Evolutionary conservation across 345 rosid genomes (phyloP), one percentile per base, ranked within the genome.

Genomic region (Mallotus nudiflorus): DNA sequence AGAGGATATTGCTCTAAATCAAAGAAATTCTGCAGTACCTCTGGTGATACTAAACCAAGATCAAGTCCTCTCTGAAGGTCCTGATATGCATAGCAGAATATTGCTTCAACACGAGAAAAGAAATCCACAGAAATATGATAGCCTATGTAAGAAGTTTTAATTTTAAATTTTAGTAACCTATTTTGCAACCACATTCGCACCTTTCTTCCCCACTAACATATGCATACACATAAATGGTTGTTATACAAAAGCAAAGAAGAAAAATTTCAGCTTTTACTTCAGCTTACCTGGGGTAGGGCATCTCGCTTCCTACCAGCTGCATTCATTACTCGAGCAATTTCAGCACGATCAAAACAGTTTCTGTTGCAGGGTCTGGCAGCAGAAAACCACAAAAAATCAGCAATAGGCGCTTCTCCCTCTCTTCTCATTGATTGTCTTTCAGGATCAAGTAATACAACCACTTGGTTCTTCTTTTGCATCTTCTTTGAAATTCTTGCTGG

Each of bases 11-110:
- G 84, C 82, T 93, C 97, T 70, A 93, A 79, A 80, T 89, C 93
- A 69, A 93, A 89, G 83, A 93, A 89, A 79, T 88, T 93, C 82
- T 93, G 97, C 72, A 93, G 88, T 31, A 85, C 96, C 77, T 93
- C 97, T 46, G 98, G 97, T 49, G 97, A 93, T 76, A 93, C 90
- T 58, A 93, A 68, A 54, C 97, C 98, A 82, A 91, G 98, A 77
- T 91, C 98, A 79, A 93, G 89, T 68, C 98, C 98, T 65, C 88
- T 85, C 72, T 88, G 98, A 72, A 93, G 88, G 77, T 93, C 98
- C 98, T 93, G 91, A 49, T 20, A 78, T 73, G 60, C 65, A 69
- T 62, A 53, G 73, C 29, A 67, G 25, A 42, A 72, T 25, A 25
- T 39, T 53, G 70, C 66, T 49, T 42, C 42, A 69, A 40, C 33